Base-by-base conservation (phyloP, 768 basidiomycete genomes). In the Agaricus blazei region DNA sequence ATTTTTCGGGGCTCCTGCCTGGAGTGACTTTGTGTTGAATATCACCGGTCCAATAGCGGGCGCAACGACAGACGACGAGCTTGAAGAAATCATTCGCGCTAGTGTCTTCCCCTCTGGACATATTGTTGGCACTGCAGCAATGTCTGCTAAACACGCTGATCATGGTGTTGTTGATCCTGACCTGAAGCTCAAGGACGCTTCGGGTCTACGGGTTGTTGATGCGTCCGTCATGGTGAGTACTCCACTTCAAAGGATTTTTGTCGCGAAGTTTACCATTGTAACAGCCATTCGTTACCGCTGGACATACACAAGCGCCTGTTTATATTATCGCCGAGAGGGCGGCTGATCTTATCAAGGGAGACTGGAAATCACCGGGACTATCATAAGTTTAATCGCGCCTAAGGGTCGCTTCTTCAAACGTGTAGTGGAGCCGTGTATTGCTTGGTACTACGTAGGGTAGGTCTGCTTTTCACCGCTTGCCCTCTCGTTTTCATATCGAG, bases 181-280 rank as follows among this genome's bases (percentile, higher is more conserved):
- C 51, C 60, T 78, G 28, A 59, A 54, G 4, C 67, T 77, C 4
- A 75, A 76, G 57, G 67, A 69, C 4, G 63, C 67, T 0, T 52
- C 52, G 6, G 74, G 71, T 5, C 53, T 78, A n/a, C 67, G 76
- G 6, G 62, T 78, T 38, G 73, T 76, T 15, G 75, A 78, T 63
- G 70, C 69, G 3, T 74, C 72, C 6, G 67, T 69, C 54, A 57
- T 69, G 57, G 74, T 72, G 49, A 58, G 72, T 59, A 28, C 1
- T 48, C 3, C 29, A 28, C 9, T 14, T 37, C 31, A 37, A 31
- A n/a, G 11, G 19, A 19, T 19, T 34, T 36, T 27, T 26, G 26
- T 31, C 24, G 15, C 29, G 38, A 48, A 23, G 4, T 27, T n/a
- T 11, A 12, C 38, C 15, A 14, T 26, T 26, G 37, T 4, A n/a